Conservation (phyloP, 2,329 filamentous ascomycete species). For the Pseudogymnoascus sp. region DNA sequence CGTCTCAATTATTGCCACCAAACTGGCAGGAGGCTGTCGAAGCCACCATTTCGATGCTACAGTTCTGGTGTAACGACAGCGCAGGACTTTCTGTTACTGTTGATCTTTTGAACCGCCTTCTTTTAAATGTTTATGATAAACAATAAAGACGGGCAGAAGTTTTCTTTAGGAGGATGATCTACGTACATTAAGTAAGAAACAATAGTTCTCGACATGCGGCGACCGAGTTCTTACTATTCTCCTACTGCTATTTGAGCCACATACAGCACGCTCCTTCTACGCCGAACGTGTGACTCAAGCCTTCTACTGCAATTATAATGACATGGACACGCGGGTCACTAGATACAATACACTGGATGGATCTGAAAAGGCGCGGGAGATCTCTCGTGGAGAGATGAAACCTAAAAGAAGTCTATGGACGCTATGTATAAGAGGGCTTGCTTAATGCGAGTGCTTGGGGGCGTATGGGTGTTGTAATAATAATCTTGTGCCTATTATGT, state of each 20-base stretch:
- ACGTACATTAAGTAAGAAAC: no score
- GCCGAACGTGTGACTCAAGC: no score
- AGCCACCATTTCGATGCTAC: slow-evolving; percentile 21
- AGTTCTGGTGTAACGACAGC: slow-evolving; percentile 17
- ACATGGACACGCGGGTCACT: no score
- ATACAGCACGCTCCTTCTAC: no score
- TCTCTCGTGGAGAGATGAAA: neutral
- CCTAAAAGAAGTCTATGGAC: neutral
- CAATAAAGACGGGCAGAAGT: neutral
- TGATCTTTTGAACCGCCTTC: neutral
- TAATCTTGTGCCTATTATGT: neutral
- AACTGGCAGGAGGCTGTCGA: slow-evolving; percentile 21
- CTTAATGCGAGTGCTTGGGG: neutral
- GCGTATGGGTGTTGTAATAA: neutral
- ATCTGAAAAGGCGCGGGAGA: no score
- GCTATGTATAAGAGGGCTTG: neutral
- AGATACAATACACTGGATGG: no score
- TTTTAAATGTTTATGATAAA: neutral
- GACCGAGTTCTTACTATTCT: no score
- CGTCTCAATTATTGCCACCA: slow-evolving; percentile 17
- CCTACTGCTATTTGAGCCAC: no score
- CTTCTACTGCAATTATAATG: no score
- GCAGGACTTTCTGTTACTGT: neutral
- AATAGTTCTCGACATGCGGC: no score
- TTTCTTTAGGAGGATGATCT: neutral